Percentiles rank a stretch among this genome's conserved stretches.
Evolutionary conservation across 805 yeast genomes (phyloP).

Genomic region (Candida manassasensis): DNA sequence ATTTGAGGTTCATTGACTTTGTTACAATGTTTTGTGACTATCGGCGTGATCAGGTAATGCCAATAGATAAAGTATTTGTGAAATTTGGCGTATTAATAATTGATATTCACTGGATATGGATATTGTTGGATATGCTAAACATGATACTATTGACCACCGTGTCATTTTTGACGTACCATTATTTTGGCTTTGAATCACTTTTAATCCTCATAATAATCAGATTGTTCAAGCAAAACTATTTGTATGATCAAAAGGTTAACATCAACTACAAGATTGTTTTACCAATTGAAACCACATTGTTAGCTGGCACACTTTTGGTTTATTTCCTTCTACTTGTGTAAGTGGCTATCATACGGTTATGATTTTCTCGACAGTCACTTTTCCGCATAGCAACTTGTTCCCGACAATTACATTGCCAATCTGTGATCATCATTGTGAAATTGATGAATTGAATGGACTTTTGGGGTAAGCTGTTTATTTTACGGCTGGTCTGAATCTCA

Average conservation of each 20-base stretch:
- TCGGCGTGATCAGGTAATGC: conserved; percentile 6
- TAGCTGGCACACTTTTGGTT: no score
- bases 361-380: no score
- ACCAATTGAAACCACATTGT: neutral
- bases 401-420: no score
- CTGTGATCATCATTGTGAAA: no score
- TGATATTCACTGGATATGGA: conserved; percentile 11
- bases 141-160: conserved; percentile 14
- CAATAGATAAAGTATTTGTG: conserved; percentile 23
- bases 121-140: conserved; percentile 12
- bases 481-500: no score
- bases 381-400: no score
- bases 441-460: no score
- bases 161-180: neutral
- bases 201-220: conserved; percentile 10
- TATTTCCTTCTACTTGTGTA: no score
- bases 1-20: neutral
- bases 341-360: no score
- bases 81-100: conserved; percentile 15
- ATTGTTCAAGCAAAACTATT: conserved; percentile 8
- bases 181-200: conserved; percentile 4
- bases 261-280: neutral
- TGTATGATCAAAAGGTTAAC: neutral
- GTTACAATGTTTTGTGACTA: conserved; percentile 1
- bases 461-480: no score